Base-by-base conservation (phyloP, 768 basidiomycete species). In the Hirschioporus abietinus region DNA sequence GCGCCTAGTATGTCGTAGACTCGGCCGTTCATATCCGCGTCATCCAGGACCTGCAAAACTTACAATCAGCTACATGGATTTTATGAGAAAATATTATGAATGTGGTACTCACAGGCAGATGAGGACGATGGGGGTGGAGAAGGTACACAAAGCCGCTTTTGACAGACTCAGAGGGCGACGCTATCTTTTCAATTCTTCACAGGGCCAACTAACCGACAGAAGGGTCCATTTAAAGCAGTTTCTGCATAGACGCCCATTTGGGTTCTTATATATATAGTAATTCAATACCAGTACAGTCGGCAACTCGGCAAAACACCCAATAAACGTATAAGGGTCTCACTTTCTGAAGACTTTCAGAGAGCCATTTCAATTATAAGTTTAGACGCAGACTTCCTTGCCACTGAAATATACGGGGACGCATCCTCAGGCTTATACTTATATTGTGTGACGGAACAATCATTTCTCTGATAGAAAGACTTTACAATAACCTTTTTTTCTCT, bases 21-120 rank as follows among this genome's bases (percentile, higher is more conserved):
- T 25, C 30, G 24, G 60, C 60, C 15, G 60, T 12, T 61, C 60
- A 61, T 61, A 61, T 52, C 42, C 42, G 42, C 42, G 42, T 52
- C 42, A 52, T 52, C 42, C 42, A 52, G 42, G 42, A 52, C 42
- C 42, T 52, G 12, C 42, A 52, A 20, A 52, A 20, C 42, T 20
- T 52, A 6, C 12, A 15, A 20, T 52, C 42, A 52, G 42, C 4
- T 52, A 52, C 20, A 6, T 15, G 20, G 20, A 52, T 3, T 30
- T 30, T 30, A 2, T 30, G 12, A 10, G 1, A 6, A 52, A 52
- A 5, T 52, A 52, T 3, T 15, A 10, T 15, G 15, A 52, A 52
- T 1, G 12, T 52, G 12, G 4, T 52, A 20, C 42, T 52, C 42
- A 52, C 42, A 52, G 12, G 42, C 42, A 52, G 42, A 52, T 52